Evolutionary conservation across 306 rosid genomes (phyloP), one percentile per base, ranked within the genome.

Genomic region (Cucumis melo): DNA sequence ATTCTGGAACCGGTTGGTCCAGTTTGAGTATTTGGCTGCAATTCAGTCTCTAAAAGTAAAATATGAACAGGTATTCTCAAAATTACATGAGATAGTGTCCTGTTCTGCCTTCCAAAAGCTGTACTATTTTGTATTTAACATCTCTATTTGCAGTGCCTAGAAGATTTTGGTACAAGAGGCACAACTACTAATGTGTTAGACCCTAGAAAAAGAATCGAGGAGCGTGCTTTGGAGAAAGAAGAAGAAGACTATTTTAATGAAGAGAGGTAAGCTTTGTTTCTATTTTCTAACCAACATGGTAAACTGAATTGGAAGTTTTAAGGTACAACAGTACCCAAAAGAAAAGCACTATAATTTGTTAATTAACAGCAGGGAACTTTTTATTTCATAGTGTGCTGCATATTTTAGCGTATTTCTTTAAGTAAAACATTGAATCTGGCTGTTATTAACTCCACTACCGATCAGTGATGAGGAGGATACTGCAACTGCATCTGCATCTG

Each of bases 171-270:
- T 78, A 66, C 87, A 77, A 87, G 81, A 82, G 90, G 84, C 74
- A 79, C 79, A 19, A 74, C 78, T 60, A 24, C 23, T 51, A 75
- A 81, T 64, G 92, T 73, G 80, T 70, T 86, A 44, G 98, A 90
- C 70, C 84, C 89, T 70, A 85, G 94, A 84, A 91, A 87, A 82
- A 81, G 90, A 80, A 83, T 59, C 63, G 98, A 93, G 86, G 97
- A 93, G 83, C 96, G 96, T 64, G 94, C 90, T 80, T 82, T 90
- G 81, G 98, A 91, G 82, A 91, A 86, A 81, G 97, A 93, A 82
- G 98, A 91, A 81, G 98, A 93, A 50, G 96, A 92, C 20, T 91
- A 93, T 84, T 93, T 93, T 65, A 93, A 91, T 44, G 94, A 87
- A 85, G 97, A 93, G 82, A 91, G 96, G 98, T 93, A 84, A 38